Evolutionary conservation across 805 yeast species (phyloP).

Genomic region (Candida xyloterini): DNA sequence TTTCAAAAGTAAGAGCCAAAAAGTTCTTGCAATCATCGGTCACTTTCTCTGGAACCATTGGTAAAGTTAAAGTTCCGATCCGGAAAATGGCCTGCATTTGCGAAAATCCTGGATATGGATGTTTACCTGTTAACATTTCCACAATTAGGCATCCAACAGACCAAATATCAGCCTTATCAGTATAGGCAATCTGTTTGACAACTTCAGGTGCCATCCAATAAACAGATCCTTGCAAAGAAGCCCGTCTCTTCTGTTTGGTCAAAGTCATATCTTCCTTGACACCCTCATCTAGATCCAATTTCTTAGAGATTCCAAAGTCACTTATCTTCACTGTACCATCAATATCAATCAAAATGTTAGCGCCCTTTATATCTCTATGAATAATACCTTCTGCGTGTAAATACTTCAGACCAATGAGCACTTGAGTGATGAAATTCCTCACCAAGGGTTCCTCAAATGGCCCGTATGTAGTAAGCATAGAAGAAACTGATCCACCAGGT

Average conservation of each 20-base stretch:
- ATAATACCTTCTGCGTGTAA: conserved; percentile 56
- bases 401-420: conserved; percentile 52
- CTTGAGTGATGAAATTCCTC: conserved; percentile 52
- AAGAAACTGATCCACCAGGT: conserved; percentile 47
- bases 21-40: conserved; percentile 69
- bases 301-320: conserved; percentile 66
- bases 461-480: conserved; percentile 56
- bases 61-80: conserved; percentile 82
- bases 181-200: conserved; percentile 87
- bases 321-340: conserved; percentile 62
- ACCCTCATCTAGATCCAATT: conserved; percentile 32
- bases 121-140: conserved; percentile 94
- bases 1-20: conserved; percentile 61
- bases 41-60: conserved; percentile 73
- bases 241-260: conserved; percentile 56
- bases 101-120: conserved; percentile 91
- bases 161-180: conserved; percentile 95
- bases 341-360: conserved; percentile 57
- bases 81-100: conserved; percentile 97
- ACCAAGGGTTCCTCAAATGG: conserved; percentile 61
- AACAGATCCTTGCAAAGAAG: conserved; percentile 89
- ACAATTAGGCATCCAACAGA: conserved; percentile 91
- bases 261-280: conserved; percentile 30
- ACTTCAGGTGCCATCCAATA: conserved; percentile 99
- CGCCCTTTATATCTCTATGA: conserved; percentile 65